These are phyloP conservation scores for Camelina neglecta DNA, from an alignment of 345 rosid genomes.

Conservation along the genomic window DNA sequence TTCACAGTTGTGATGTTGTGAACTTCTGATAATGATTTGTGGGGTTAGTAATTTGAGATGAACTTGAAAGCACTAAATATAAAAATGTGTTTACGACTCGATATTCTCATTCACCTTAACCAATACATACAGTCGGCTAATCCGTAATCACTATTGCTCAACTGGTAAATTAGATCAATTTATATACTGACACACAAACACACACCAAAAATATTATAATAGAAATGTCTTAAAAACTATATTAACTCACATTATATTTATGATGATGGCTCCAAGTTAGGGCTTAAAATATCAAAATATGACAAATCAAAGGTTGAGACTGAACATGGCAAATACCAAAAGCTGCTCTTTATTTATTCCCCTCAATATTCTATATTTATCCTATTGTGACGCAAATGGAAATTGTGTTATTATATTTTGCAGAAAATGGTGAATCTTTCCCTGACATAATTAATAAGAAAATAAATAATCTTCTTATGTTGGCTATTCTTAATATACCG, in stretches of 20 bases:
- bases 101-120: conserved; percentile 16
- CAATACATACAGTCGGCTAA: conserved; percentile 1
- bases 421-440: conserved; percentile 38
- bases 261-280: conserved; percentile 13
- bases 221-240: background rate
- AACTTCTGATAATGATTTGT: conserved; percentile 27
- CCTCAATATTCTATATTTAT: conserved; percentile 21
- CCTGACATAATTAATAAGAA: conserved; percentile 1
- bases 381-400: conserved; percentile 38
- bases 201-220: too few species aligned
- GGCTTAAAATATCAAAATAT: conserved; percentile 4
- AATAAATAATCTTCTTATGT: conserved; percentile 21
- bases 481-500: conserved; percentile 1
- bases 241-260: background rate
- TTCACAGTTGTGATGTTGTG: background rate
- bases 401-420: conserved; percentile 19
- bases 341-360: conserved; percentile 28
- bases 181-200: background rate
- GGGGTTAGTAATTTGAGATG: conserved; percentile 13
- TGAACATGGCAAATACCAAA: conserved; percentile 24
- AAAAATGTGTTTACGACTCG: background rate
- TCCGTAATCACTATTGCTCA: background rate
- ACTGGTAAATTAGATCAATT: background rate
- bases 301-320: conserved; percentile 23
- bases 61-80: conserved; percentile 17